Evolutionary conservation across 495 filamentous ascomycete species (phyloP).

Genomic region (Neurospora tetraspora): DNA sequence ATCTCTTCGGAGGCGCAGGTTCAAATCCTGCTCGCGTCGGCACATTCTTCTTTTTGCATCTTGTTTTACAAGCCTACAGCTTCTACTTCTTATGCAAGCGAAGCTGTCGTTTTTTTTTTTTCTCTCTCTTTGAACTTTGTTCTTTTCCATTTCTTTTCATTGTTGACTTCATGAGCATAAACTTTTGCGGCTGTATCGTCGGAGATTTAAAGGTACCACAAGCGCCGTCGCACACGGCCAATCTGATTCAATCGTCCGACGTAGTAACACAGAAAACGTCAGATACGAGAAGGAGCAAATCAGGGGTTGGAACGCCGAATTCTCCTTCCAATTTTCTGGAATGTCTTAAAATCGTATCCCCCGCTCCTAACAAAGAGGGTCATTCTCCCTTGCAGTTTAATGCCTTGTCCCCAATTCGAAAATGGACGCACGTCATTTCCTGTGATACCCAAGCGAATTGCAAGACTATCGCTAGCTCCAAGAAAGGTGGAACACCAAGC

Average conservation of each 20-base stretch:
- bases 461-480: not conserved
- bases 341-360: not conserved
- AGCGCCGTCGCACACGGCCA: not conserved
- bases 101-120: no score
- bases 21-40: not conserved
- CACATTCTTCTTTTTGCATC: no score
- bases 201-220: not conserved
- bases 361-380: not conserved
- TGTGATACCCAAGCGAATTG: not conserved
- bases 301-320: not conserved
- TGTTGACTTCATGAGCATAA: not conserved
- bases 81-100: no score
- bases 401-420: not conserved
- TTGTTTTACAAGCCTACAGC: no score
- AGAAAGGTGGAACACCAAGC: not conserved
- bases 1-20: not conserved
- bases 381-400: not conserved
- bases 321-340: not conserved
- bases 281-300: not conserved
- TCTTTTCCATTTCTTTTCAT: not conserved
- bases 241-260: not conserved
- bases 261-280: not conserved
- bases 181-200: not conserved
- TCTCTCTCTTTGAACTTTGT: not conserved
- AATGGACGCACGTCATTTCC: not conserved